Evolutionary conservation across 345 rosid genomes (phyloP), one percentile per base, ranked within the genome.

Genomic region (Geranium rotundifolium): DNA sequence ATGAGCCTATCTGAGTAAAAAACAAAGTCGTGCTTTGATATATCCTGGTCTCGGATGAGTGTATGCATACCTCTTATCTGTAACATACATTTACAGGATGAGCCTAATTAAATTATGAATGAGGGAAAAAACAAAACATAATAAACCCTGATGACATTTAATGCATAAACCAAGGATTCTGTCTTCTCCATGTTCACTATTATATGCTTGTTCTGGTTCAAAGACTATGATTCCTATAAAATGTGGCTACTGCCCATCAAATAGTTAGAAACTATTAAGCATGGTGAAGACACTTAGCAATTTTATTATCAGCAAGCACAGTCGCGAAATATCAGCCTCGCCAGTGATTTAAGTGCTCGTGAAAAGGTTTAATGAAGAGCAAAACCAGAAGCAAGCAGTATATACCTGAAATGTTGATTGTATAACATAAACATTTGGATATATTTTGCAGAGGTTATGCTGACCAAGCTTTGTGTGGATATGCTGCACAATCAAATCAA

Each of bases 1-100:
- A 86, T 90, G 65, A 95, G 93, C 37, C 99, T 85, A 72, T 95
- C 99, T 9, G 99, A 95, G 71, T 95, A 95, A 79, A 95, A 95
- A 52, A 90, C 91, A 69, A 95, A 95, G 77, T 90, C 99, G 72
- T 90, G 99, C 83, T 90, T 95, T 20, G 99, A 86, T 79, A 90
- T 90, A 58, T 85, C 96, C 65, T 72, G 77, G 77, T 95, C 97
- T 61, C 99, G 90, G 71, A 95, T 95, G 78, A 95, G 81, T 69
- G 99, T 95, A 72, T 95, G 99, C 99, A 95, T 90, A 58, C 97
- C 99, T 84, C 96, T 77, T 69, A 95, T 95, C 97, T 95, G 86
- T 67, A 61, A 72, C 60, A 75, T n/a, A 46, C 49, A 70, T 63
- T 57, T 60, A 59, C 49, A 57, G 13, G 57, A 64, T 70, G 56